These are phyloP conservation scores for Cercophora scortea DNA, from an alignment of 495 filamentous ascomycete genomes.

Conservation along the genomic window DNA sequence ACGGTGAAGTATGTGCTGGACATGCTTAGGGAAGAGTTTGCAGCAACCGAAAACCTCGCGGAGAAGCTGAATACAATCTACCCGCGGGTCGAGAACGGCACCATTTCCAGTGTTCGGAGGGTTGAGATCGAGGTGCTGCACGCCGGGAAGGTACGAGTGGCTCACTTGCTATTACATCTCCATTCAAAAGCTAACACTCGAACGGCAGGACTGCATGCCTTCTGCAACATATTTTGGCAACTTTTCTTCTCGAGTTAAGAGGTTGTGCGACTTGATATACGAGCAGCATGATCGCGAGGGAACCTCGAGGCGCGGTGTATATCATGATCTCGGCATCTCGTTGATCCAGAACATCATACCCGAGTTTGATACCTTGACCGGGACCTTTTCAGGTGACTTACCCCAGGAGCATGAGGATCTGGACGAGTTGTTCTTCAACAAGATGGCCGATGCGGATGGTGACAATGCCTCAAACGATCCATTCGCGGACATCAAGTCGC, in stretches of 20 bases:
- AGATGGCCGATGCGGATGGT: conserved; percentile 3
- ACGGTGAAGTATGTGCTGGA: conserved; percentile 22
- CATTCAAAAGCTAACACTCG: neutral
- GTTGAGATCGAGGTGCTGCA: conserved; percentile 38
- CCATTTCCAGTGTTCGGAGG: conserved; percentile 28
- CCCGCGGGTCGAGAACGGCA: conserved; percentile 19
- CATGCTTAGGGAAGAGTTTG: conserved; percentile 17
- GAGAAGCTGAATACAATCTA: conserved; percentile 18
- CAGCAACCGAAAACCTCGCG: conserved; percentile 13
- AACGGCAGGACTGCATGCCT: conserved; percentile 21
- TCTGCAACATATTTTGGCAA: conserved; percentile 21
- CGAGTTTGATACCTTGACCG: conserved; percentile 8
- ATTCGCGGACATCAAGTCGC: neutral
- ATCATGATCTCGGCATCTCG: conserved; percentile 29
- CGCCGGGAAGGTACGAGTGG: conserved; percentile 34
- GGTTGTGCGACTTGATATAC: conserved; percentile 32
- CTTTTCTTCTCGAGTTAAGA: conserved; percentile 25
- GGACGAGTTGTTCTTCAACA: conserved; percentile 17
- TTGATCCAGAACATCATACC: conserved; percentile 28
- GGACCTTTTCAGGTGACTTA: neutral
- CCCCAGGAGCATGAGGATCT: conserved; percentile 12
- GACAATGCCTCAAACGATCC: neutral
- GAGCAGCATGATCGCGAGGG: conserved; percentile 18
- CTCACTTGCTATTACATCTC: too few species aligned
- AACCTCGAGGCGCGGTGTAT: conserved; percentile 20